Percentiles rank a stretch among this genome's conserved stretches.
These are phyloP conservation scores for Murraya koenigii DNA, from an alignment of 345 rosid species.

Conservation along the genomic window DNA sequence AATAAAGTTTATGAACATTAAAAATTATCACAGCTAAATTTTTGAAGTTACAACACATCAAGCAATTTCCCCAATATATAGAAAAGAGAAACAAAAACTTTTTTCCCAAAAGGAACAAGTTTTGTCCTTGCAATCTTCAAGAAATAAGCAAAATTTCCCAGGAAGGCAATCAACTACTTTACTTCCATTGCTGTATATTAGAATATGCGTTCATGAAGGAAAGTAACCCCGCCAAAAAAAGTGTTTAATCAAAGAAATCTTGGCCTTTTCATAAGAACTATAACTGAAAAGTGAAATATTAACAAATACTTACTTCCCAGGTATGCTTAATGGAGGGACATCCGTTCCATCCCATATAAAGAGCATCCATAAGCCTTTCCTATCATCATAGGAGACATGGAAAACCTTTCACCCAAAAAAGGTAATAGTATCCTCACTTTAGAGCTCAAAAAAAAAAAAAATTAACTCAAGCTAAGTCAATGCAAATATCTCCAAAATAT, in stretches of 20 bases:
- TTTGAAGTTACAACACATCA: neutral
- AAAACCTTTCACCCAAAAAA: conserved; percentile 14
- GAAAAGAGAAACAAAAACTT: neutral
- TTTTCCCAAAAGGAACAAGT: neutral
- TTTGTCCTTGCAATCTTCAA: neutral
- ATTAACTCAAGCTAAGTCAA: neutral
- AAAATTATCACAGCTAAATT: neutral
- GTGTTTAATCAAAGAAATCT: neutral
- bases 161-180: neutral
- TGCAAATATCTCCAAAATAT: neutral
- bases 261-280: neutral
- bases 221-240: neutral
- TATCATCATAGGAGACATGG: neutral
- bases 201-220: neutral
- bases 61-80: neutral
- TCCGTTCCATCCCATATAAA: conserved; percentile 26
- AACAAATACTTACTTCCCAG: conserved; percentile 9
- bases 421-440: neutral
- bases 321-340: conserved; percentile 16
- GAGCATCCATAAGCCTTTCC: conserved; percentile 14
- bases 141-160: neutral
- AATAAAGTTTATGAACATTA: neutral
- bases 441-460: neutral
- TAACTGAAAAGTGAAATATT: neutral
- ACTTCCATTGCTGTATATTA: neutral